Base-by-base conservation (phyloP, 768 basidiomycete species). In the Pilatotrama ljubarskyi region DNA sequence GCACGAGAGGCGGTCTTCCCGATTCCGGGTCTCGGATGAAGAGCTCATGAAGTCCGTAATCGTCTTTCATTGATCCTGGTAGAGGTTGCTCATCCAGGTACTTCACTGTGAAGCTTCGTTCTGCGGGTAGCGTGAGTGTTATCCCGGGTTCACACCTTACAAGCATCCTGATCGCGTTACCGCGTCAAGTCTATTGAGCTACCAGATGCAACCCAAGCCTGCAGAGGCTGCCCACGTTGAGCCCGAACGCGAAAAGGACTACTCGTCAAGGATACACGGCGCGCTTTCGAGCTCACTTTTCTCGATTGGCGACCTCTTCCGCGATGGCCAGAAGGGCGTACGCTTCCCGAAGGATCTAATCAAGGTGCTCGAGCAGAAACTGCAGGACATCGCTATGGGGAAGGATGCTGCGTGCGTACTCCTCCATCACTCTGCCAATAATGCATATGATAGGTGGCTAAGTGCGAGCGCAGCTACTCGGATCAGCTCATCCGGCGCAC, bases 291-390 rank as follows among this genome's bases (percentile, higher is more conserved):
- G 73, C 61, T 80, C 82, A 40, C 76, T 84, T 63, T 75, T 81
- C 49, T 80, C 80, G 11, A 84, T 94, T 58, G 84, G 86, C 24
- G 92, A 93, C 71, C 78, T 93, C 72, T 90, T 91, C 78, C 73
- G 86, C 61, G 89, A 88, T 74, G 87, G 91, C 5, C 83, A 86
- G 54, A 93, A 90, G 77, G 90, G 85, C 61, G 90, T 91, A 70
- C 93, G 91, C 71, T 98, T 95, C 72, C 95, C 96, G 0, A 94
- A 98, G 76, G 95, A 94, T 74, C 77, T 97, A 59, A 71, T 98
- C 57, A 98, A 95, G 75, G 88, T 91, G 8, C 76, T 99, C 62
- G 95, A 97, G 72, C 84, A 87, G 75, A 91, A 87, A 74, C 73
- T 98, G 73, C 90, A 95, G 77, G 84, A 88, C 65, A 94, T 98